Evolutionary conservation across 495 filamentous ascomycete species (phyloP).

Genomic region (Aspergillus bridgeri): DNA sequence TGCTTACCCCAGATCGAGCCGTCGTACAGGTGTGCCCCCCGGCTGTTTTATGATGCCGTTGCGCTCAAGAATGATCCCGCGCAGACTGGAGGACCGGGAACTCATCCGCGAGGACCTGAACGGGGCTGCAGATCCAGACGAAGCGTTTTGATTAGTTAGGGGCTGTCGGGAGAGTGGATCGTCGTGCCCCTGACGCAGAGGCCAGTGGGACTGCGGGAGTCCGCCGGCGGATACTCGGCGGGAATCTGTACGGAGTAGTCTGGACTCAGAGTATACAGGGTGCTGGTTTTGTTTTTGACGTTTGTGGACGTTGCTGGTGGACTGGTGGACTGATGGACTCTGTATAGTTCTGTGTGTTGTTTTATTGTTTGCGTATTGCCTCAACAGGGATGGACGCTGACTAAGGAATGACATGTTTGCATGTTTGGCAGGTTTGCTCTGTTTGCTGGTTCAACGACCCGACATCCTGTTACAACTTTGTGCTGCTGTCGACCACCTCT

Average conservation of each 20-base stretch:
- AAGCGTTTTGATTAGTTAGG: slow-evolving; percentile 2
- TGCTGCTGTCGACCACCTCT: too few species aligned
- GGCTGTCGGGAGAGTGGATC: background rate
- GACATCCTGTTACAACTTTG: too few species aligned
- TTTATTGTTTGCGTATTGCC: too few species aligned
- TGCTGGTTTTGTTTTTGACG: too few species aligned
- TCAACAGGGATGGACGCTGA: background rate
- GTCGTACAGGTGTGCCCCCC: slow-evolving; percentile 12
- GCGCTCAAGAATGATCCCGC: slow-evolving; percentile 8
- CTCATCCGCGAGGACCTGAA: background rate
- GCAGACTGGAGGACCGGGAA: background rate
- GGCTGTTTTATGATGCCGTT: slow-evolving; percentile 17
- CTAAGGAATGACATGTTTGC: background rate
- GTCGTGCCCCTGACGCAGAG: background rate
- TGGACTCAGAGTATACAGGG: background rate
- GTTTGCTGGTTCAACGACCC: background rate
- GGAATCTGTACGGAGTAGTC: too few species aligned
- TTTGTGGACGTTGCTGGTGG: too few species aligned
- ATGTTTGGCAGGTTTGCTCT: background rate
- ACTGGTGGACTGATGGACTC: too few species aligned
- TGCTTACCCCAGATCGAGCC: slow-evolving; percentile 17
- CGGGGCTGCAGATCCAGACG: background rate
- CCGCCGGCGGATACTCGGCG: background rate
- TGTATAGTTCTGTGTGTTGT: too few species aligned
- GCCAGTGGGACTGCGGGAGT: background rate